Conservation (phyloP, 352 stramenopile genomes). For the Pythium folliculosum region DNA sequence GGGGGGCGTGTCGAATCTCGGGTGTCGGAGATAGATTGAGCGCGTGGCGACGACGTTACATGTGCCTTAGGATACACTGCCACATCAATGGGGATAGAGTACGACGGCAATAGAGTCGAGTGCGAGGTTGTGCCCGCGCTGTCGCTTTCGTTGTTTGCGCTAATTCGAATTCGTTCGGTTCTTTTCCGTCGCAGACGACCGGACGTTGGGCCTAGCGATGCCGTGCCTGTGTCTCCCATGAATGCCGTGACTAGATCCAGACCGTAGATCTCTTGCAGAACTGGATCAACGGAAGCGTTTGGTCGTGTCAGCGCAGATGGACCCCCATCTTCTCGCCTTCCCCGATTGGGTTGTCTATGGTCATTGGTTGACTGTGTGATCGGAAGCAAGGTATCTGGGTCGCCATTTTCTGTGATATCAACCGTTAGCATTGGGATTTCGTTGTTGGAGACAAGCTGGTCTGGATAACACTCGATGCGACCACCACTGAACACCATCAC, state of each 20-base stretch:
- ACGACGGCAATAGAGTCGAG: slow-evolving; percentile 3
- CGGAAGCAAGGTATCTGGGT: slow-evolving; percentile 37
- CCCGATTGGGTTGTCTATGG: slow-evolving; percentile 18
- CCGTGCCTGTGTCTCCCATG: slow-evolving; percentile 21
- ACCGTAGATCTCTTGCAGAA: slow-evolving; percentile 63
- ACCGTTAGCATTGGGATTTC: slow-evolving; percentile 38
- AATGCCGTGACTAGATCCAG: slow-evolving; percentile 53
- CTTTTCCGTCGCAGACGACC: slow-evolving; percentile 19
- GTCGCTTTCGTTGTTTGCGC: slow-evolving; percentile 5
- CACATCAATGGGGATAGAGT: slow-evolving; percentile 16
- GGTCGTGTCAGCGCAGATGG: neutral
- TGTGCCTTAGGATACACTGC: neutral
- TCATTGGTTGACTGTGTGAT: slow-evolving; percentile 27
- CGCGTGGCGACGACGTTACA: neutral
- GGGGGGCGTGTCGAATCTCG: slow-evolving; percentile 4
- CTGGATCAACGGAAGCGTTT: neutral
- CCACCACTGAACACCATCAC: slow-evolving; percentile 52
- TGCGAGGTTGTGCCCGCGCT: neutral
- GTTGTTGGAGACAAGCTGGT: slow-evolving; percentile 17
- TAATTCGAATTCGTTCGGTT: neutral
- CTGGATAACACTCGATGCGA: slow-evolving; percentile 55
- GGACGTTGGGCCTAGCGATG: neutral
- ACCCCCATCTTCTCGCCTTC: slow-evolving; percentile 9
- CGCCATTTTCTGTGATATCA: slow-evolving; percentile 53
- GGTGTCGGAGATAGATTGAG: neutral